Evolutionary conservation across 768 basidiomycete genomes (phyloP).

Genomic region (Collybiopsis confluens): DNA sequence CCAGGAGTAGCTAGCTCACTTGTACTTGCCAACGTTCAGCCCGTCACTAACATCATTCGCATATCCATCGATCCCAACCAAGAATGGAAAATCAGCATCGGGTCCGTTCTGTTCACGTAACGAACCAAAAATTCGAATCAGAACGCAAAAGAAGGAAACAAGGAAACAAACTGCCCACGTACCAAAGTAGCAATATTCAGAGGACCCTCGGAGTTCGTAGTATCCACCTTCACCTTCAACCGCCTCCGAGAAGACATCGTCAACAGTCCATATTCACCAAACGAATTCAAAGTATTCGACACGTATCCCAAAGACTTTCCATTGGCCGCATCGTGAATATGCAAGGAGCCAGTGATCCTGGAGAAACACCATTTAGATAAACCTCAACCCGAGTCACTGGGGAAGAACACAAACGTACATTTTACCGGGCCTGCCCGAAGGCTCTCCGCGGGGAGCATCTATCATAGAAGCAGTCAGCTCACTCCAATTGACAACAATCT

Average conservation of each 20-base stretch:
- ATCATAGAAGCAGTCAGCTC: neutral
- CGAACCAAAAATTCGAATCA: too few relatives aligned
- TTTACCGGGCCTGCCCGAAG: neutral
- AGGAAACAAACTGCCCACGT: neutral
- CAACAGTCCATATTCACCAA: neutral
- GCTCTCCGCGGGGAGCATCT: neutral
- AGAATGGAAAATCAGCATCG: neutral
- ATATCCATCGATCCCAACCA: constrained; percentile 1
- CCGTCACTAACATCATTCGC: neutral
- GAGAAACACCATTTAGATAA: neutral
- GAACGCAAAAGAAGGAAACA: neutral
- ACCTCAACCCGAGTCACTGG: neutral
- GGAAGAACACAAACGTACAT: neutral
- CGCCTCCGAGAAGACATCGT: neutral
- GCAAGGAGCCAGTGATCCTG: neutral
- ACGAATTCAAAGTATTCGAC: neutral
- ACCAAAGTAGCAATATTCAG: neutral
- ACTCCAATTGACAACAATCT: neutral
- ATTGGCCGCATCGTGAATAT: neutral
- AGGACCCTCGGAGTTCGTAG: neutral
- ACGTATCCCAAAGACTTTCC: neutral
- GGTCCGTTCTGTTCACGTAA: neutral
- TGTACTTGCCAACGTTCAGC: neutral
- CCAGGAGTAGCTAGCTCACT: too few relatives aligned
- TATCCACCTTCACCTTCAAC: neutral